Base-by-base conservation (phyloP, 1,284 basidiomycete genomes). In the Cutaneotrichosporon cutaneum region DNA sequence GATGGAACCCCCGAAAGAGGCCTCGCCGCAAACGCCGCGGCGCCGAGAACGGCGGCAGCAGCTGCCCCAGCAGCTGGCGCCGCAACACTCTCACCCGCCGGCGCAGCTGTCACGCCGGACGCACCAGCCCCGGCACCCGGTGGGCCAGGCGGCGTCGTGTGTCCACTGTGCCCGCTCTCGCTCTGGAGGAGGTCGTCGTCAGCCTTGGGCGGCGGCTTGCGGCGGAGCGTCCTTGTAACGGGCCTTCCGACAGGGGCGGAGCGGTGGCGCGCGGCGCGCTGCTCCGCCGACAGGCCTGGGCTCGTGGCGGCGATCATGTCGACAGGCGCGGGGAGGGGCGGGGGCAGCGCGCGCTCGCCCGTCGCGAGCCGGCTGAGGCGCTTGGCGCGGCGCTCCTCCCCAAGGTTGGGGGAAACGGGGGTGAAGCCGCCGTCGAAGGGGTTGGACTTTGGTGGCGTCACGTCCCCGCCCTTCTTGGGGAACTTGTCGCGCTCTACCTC, bases 151-250 rank as follows among this genome's bases (percentile, higher is more conserved):
- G 48, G 24, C 27, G 18, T 50, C 14, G 48, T 50, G 14, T 30
- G 48, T 3, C 16, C 18, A 4, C 39, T n/a, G 39, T 42, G 39
- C 18, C 39, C 39, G 18, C 39, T 42, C 39, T 42, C 39, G 18
- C 18, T 42, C 39, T 42, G 39, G 18, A 27, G 27, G 13, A 51
- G 26, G 8, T 51, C 26, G 21, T 36, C 52, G 22, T 54, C 52
- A 13, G 35, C 33, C 35, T 54, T 54, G n/a, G 52, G 52, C 14
- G 52, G 22, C 3, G 52, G 52, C 13, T 54, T 54, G 52, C 52
- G 52, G 6, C 52, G 52, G 22, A 26, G n/a, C 24, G 33, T 54
- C 22, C 35, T 35, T 6, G 7, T 16, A 2, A 16, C 26, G 18
- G 24, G 48, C 48, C 48, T 11, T 13, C 45, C 45, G 45, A 26